Conservation (phyloP, 768 basidiomycete genomes). For the Serendipita vermifera region DNA sequence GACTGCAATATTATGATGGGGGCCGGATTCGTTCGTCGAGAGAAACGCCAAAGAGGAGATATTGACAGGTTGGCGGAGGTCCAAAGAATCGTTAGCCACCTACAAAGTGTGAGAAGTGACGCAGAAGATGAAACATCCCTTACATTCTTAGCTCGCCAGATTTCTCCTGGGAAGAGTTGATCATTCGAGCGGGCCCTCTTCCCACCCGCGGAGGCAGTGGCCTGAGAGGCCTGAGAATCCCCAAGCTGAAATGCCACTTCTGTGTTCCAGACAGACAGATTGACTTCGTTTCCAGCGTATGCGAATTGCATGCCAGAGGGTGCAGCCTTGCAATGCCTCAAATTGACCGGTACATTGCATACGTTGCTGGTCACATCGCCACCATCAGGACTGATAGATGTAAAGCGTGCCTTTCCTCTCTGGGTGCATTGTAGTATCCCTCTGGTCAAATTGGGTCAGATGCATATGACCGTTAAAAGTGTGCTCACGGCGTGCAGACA, state of each 20-base stretch:
- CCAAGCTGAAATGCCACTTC: constrained; percentile 37
- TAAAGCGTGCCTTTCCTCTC: constrained; percentile 55
- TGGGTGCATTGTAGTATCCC: constrained; percentile 58
- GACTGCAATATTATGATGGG: constrained; percentile 42
- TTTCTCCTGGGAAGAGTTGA: constrained; percentile 50
- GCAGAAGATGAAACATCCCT: constrained; percentile 13
- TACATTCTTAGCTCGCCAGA: constrained; percentile 80
- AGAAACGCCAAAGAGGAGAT: constrained; percentile 58
- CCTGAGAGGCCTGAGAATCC: constrained; percentile 11
- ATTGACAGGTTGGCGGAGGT: constrained; percentile 64
- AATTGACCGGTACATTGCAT: constrained; percentile 14
- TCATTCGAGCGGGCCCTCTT: constrained; percentile 36
- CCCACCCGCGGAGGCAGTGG: constrained; percentile 30
- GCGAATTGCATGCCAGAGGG: constrained; percentile 52
- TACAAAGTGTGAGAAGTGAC: constrained; percentile 18
- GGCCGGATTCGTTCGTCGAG: constrained; percentile 19
- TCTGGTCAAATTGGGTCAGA: constrained; percentile 20
- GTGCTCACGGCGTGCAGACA: constrained; percentile 35
- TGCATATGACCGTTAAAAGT: constrained; percentile 7
- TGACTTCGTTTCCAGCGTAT: constrained; percentile 80
- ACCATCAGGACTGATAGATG: constrained; percentile 19
- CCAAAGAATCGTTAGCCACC: constrained; percentile 62
- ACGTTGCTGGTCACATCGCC: constrained; percentile 18
- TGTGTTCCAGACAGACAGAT: constrained; percentile 66
- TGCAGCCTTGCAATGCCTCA: constrained; percentile 42